These are phyloP conservation scores for Penicillium brevicompactum DNA, from an alignment of 2,329 filamentous ascomycete species.

Conservation along the genomic window DNA sequence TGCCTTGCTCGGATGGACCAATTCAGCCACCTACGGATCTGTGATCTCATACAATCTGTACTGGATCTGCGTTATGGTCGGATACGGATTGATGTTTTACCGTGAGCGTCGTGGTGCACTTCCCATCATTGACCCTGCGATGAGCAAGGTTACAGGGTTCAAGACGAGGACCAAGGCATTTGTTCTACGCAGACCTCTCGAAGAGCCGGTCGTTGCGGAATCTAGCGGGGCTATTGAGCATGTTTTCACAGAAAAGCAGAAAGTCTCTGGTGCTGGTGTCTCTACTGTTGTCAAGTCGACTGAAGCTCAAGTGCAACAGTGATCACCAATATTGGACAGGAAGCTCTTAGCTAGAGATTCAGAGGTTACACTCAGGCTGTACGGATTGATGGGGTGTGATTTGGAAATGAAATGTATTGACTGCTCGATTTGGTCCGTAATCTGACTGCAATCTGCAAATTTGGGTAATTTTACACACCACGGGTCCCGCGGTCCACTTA, in stretches of 20 bases:
- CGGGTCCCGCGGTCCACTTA: background rate
- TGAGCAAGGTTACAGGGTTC: constrained; percentile 5
- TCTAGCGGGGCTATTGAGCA: constrained; percentile 12
- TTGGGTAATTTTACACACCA: background rate
- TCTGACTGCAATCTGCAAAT: constrained; percentile 5
- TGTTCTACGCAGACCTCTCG: constrained; percentile 15
- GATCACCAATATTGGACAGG: background rate
- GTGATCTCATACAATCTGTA: constrained; percentile 86
- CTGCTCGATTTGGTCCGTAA: background rate
- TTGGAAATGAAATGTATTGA: too few relatives aligned
- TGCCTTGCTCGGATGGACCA: constrained; percentile 81
- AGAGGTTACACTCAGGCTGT: background rate
- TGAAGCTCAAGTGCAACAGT: background rate
- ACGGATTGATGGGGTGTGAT: too few relatives aligned
- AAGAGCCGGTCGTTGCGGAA: background rate
- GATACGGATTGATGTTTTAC: constrained; percentile 20
- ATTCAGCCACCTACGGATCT: constrained; percentile 83
- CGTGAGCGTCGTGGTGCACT: constrained; percentile 21
- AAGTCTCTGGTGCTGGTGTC: constrained; percentile 3
- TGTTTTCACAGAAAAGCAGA: constrained; percentile 5
- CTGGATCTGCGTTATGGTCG: constrained; percentile 55
- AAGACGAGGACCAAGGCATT: constrained; percentile 21
- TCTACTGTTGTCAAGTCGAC: constrained; percentile 6
- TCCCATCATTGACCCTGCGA: constrained; percentile 20
- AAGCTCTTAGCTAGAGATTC: background rate